Evolutionary conservation across 164 flowering plant genomes (phyloP), one percentile per base, ranked within the genome.

Genomic region (Vitis riparia): DNA sequence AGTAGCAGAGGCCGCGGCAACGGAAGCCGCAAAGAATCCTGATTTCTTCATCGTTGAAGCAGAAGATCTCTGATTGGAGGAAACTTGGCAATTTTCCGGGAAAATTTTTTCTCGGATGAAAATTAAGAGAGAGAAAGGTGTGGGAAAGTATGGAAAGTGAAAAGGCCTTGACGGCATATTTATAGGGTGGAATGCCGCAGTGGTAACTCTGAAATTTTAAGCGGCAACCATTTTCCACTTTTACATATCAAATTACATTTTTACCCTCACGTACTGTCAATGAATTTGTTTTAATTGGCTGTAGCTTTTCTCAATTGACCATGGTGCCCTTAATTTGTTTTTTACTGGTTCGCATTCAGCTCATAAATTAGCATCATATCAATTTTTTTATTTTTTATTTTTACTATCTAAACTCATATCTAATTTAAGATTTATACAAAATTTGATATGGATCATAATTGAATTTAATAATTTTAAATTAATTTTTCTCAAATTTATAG

Each of bases 1-100:
- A 32, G 84, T 63, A 8, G 87, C 85, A 32, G 87, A 80, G 63
- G 84, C 84, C 4, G 83, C 85, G 5, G 84, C 85, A 23, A 75
- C 68, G 30, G 83, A 81, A 51, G 85, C 83, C 1, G 85, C 81
- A 1, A 82, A 49, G 48, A 78, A 1, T 2, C 81, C 76, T 2
- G 80, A 60, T 75, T 77, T 84, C 81, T 82, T 84, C 87, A 84
- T 84, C 8, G 9, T 63, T 27, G 59, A 58, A 63, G 55, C 27
- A 12, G 49, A 23, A 23, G 57, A 55, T 37, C 49, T 65, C 11
- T 8, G 62, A 52, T 55, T 55, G 47, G 52, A 9, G 51, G 53
- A 56, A 71, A 53, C 51, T 13, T 8, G 50, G 9, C 11, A 17
- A 53, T 30, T 8, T 50, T 27, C 44, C 5, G 65, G 11, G 32